Evolutionary conservation across 805 yeast genomes (phyloP), one percentile per base, ranked within the genome.

Genomic region (Wickerhamiella qilinensis): DNA sequence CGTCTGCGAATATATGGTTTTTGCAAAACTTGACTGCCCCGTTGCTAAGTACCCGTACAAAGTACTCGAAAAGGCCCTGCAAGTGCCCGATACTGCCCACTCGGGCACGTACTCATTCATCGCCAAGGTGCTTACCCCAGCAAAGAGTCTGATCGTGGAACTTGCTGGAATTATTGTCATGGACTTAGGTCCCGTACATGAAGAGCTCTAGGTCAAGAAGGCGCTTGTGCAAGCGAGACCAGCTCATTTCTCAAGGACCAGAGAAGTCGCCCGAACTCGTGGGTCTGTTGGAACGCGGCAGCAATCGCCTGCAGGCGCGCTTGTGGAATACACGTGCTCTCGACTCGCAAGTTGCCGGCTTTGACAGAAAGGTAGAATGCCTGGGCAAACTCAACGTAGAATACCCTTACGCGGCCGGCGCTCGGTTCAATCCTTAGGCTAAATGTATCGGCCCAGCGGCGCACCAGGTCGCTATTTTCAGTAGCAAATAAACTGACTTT

Each of bases 21-120:
- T 43, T 40, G 56, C 52, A 2, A 36, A 44, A 22, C 42, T 56
- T 5, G 32, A 39, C 22, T 56, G 60, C 36, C 59, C 59, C 2
- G 20, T 54, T 9, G 29, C 33, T 24, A 35, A 42, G n/a, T 36
- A 44, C 29, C 21, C 33, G 5, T 36, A 29, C 19, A 38, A 38
- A 19, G 25, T 21, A 5, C 42, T 47, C 39, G 36, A 38, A 18
- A 50, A 51, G 28, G 41, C 39, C 14, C 43, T 56, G 22, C 45
- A 43, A 18, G 49, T 56, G 1, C 60, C 60, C 1, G 46, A 42
- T 12, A 44, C 47, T 31, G 58, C 46, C 2, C 52, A 50, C 3
- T 41, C 43, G 1, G 56, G 53, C n/a, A 41, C 45, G 11, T 46
- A 51, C 32, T 49, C 56, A 20, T 54, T 56, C 38, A 30, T 53